These are phyloP conservation scores for Chrysoporthe puriensis DNA, from an alignment of 2,329 filamentous ascomycete genomes.

Conservation along the genomic window DNA sequence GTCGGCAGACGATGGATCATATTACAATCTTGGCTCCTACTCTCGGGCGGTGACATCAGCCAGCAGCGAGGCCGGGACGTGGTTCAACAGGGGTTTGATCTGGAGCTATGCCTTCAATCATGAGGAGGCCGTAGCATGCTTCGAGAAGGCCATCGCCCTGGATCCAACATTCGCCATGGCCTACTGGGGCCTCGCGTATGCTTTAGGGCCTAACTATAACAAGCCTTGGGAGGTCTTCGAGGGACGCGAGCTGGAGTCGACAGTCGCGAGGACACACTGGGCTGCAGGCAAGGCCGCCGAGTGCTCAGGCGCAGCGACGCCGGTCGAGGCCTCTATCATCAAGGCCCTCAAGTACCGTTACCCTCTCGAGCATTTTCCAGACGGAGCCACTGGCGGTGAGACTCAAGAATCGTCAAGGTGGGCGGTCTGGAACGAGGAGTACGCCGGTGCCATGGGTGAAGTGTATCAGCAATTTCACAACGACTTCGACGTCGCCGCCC, in stretches of 20 bases:
- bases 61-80: constrained; percentile 57
- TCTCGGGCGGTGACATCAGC: constrained; percentile 58
- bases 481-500: constrained; percentile 34
- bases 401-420: constrained; percentile 45
- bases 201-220: constrained; percentile 75
- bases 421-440: constrained; percentile 59
- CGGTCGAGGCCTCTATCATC: constrained; percentile 65
- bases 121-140: constrained; percentile 69
- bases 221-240: constrained; percentile 78
- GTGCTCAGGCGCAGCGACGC: constrained; percentile 39
- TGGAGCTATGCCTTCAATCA: constrained; percentile 81
- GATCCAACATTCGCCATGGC: constrained; percentile 64
- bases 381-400: constrained; percentile 37
- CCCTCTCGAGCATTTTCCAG: constrained; percentile 41
- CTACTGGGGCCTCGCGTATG: constrained; percentile 72
- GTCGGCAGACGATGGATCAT: constrained; percentile 38
- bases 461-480: constrained; percentile 42
- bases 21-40: constrained; percentile 67
- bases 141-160: constrained; percentile 58
- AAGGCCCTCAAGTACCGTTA: constrained; percentile 65
- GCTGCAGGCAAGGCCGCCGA: constrained; percentile 37
- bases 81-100: constrained; percentile 74
- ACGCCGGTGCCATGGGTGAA: constrained; percentile 57
- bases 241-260: constrained; percentile 56
- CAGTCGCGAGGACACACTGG: constrained; percentile 44